Base-by-base conservation (phyloP, 257 asterid genomes). In the Paulownia fortunei region DNA sequence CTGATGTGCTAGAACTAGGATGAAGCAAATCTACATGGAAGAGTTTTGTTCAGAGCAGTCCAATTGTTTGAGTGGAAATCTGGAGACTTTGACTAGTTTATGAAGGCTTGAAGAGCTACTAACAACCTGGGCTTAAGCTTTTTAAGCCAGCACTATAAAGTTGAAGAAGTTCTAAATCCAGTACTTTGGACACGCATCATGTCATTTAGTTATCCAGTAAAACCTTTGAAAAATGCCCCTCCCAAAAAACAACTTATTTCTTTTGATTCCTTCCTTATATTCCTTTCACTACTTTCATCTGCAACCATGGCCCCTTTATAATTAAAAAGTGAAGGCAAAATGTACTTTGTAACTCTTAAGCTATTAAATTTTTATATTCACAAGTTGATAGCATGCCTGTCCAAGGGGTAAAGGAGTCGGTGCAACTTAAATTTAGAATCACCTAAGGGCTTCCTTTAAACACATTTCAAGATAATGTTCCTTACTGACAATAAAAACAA, bases 381-480 rank as follows among this genome's bases (percentile, higher is more conserved):
- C 34, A 39, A 39, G 41, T 18, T 39, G 32, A 59, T 23, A 73
- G 44, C 10, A 46, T 18, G 54, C 32, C 60, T 18, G 11, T 18
- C 51, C 56, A 32, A 16, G 13, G 62, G 8, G 13, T 15, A 41
- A 46, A 4, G 10, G n/a, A 34, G 1, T 21, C 8, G 13, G 32
- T 39, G 24, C 32, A 24, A 7, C 49, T 42, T 59, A 59, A 2
- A 1, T 58, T 4, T 19, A 42, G 32, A 51, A 10, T 18, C 54
- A 34, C 52, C 24, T 49, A 49, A 10, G 56, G 23, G 60, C 46
- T 68, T 74, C 36, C 58, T 21, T 51, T 10, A 52, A 23, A 42
- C 56, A 72, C 47, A 55, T 21, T n/a, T 51, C 42, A 58, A 27
- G 37, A 52, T 32, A 30, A 54, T 52, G 60, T 41, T 42, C 82